Evolutionary conservation across 306 rosid species (phyloP).

Genomic region (Medicago truncatula): MtrunA17r5.0-ANR NC_053046.1:327501-328000

Average conservation of each 20-base stretch:
- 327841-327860: conserved; percentile 90
- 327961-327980: conserved; percentile 94
- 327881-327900: conserved; percentile 46
- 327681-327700: conserved; percentile 20
- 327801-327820: conserved; percentile 74
- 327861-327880: conserved; percentile 66
- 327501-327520: too few relatives aligned
- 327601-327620: not conserved
- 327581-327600: not conserved
- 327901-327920: conserved; percentile 47
- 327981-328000: conserved; percentile 78
- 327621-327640: not conserved
- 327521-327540: too few relatives aligned
- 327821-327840: conserved; percentile 92
- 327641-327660: conserved; percentile 19
- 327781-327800: conserved; percentile 40
- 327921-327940: conserved; percentile 49
- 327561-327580: not conserved
- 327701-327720: conserved; percentile 35
- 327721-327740: not conserved
- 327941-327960: conserved; percentile 89
- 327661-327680: conserved; percentile 13
- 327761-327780: conserved; percentile 39
- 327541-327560: too few relatives aligned
- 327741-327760: conserved; percentile 1